phyloP scores from a whole-genome alignment of 257 asterid species.

The Ballota nigra region DNA sequence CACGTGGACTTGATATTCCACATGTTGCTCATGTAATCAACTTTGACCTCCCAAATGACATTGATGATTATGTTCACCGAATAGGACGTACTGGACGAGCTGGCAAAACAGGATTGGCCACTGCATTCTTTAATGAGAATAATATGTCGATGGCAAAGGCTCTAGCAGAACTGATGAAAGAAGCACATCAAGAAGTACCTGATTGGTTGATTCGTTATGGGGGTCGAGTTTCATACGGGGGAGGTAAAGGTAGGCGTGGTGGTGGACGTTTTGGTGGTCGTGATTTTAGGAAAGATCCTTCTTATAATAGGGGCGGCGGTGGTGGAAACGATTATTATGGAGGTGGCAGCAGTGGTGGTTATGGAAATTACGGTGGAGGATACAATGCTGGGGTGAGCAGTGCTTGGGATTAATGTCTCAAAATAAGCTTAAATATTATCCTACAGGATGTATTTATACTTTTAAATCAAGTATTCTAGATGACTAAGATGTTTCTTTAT shows the following conservation, averaged over 20 bases:
- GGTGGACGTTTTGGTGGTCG: conserved; percentile 79
- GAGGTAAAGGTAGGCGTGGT: conserved; percentile 63
- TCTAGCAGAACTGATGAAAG: conserved; percentile 70
- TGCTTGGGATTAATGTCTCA: conserved; percentile 55
- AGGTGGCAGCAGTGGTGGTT: conserved; percentile 29
- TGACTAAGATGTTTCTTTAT: conserved; percentile 16
- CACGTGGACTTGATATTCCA: conserved; percentile 88
- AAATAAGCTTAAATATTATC: conserved; percentile 10
- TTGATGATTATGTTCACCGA: conserved; percentile 81
- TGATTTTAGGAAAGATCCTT: conserved; percentile 64
- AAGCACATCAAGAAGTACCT: conserved; percentile 85
- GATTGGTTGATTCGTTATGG: conserved; percentile 74
- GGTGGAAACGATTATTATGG: conserved; percentile 39
- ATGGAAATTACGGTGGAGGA: neutral
- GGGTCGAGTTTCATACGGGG: conserved; percentile 54
- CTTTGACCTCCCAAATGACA: conserved; percentile 79
- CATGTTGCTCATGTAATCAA: conserved; percentile 76
- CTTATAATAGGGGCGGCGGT: conserved; percentile 34
- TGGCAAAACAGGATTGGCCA: conserved; percentile 79
- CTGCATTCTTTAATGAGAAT: conserved; percentile 74
- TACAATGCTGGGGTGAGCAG: conserved; percentile 38
- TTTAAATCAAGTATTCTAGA: conserved; percentile 17
- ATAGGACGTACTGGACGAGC: conserved; percentile 92
- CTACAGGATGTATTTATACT: conserved; percentile 22
- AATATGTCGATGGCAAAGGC: conserved; percentile 62